Conservation (phyloP, 768 basidiomycete species). For the Suillus subalutaceus region DNA sequence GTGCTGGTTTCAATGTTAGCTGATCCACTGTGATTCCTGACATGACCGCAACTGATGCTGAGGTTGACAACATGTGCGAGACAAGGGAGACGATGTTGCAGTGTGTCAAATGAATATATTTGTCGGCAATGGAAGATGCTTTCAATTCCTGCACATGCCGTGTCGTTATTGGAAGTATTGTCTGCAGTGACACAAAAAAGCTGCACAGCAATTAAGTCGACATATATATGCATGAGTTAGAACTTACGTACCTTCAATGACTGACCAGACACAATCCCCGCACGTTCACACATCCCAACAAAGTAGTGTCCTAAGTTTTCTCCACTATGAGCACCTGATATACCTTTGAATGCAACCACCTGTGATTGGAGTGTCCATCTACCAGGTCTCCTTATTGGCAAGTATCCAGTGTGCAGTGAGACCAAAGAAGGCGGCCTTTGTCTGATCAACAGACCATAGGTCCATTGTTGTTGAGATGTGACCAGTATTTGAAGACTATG, state of each 20-base stretch:
- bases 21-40: constrained; percentile 20
- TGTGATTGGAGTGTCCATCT: constrained; percentile 25
- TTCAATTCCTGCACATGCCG: constrained; percentile 21
- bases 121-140: constrained; percentile 13
- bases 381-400: constrained; percentile 14
- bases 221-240: not conserved
- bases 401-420: constrained; percentile 25
- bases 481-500: constrained; percentile 13
- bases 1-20: constrained; percentile 28
- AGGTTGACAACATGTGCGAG: constrained; percentile 36
- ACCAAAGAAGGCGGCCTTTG: constrained; percentile 27
- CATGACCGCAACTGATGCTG: constrained; percentile 31
- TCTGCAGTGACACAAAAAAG: constrained; percentile 26
- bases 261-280: constrained; percentile 23
- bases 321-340: constrained; percentile 29
- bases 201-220: constrained; percentile 17
- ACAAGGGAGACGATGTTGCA: constrained; percentile 27
- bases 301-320: constrained; percentile 32
- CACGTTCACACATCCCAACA: constrained; percentile 24
- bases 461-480: constrained; percentile 18
- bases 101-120: constrained; percentile 17
- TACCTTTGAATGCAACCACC: constrained; percentile 26
- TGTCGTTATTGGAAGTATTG: constrained; percentile 30
- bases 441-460: constrained; percentile 23
- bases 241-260: constrained; percentile 26